Percentiles rank a stretch among this genome's conserved stretches.
These are phyloP conservation scores for Raddia guianensis DNA, from an alignment of 176 grass and related monocot species.

Conservation along the genomic window DNA sequence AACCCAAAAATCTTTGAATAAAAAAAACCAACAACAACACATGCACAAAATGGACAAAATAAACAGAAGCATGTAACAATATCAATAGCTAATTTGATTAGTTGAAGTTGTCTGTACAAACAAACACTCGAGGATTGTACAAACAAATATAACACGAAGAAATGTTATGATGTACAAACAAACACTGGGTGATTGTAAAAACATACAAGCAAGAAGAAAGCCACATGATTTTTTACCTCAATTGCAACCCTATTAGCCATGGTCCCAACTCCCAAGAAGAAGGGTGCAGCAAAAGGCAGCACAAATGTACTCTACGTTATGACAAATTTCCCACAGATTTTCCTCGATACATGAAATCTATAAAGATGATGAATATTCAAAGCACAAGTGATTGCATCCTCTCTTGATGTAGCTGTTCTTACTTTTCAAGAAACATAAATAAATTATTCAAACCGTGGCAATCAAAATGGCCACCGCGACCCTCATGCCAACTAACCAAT, in stretches of 20 bases:
- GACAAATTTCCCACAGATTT: background rate
- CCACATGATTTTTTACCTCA: slow-evolving; percentile 47
- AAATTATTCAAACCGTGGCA: background rate
- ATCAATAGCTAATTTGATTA: too few relatives aligned
- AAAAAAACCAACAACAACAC: too few relatives aligned
- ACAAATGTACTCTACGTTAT: slow-evolving; percentile 48
- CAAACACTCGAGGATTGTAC: too few relatives aligned
- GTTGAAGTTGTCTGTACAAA: background rate
- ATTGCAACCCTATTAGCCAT: slow-evolving; percentile 86
- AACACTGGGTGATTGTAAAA: background rate
- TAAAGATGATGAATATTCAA: background rate
- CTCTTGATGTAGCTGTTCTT: background rate
- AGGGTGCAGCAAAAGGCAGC: slow-evolving; percentile 78
- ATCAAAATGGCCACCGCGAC: background rate
- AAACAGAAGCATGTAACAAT: too few relatives aligned
- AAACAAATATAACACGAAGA: background rate
- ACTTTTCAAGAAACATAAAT: background rate
- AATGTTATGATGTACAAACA: background rate
- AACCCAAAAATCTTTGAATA: too few relatives aligned
- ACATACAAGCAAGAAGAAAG: slow-evolving; percentile 16
- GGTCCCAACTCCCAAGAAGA: slow-evolving; percentile 77
- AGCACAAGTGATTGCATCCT: background rate
- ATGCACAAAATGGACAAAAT: too few relatives aligned
- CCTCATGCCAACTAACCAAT: background rate
- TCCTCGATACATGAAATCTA: slow-evolving; percentile 19